Percentiles rank a stretch among this genome's conserved stretches.
Conservation (phyloP, 306 rosid genomes). For the Ormosia emarginata region DNA sequence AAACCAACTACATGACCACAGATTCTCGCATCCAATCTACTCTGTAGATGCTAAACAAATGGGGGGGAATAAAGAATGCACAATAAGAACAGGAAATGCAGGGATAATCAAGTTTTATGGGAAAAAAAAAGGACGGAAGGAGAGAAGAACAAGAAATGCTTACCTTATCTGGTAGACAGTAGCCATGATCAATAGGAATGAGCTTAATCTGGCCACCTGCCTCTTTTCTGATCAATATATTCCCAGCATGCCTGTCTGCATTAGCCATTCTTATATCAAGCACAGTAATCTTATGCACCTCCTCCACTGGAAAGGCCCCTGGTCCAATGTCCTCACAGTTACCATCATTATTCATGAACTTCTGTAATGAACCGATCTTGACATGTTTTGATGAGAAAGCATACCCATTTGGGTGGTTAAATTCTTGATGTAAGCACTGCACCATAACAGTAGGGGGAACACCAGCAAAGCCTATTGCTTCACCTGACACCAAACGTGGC, state of each 20-base stretch:
- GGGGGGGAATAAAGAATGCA: neutral
- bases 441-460: conserved; percentile 54
- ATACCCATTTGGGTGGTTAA: conserved; percentile 50
- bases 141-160: conserved; percentile 6
- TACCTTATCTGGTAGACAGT: conserved; percentile 77
- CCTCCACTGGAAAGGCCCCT: conserved; percentile 51
- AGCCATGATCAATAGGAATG: conserved; percentile 85
- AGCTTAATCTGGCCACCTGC: conserved; percentile 45
- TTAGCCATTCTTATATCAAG: conserved; percentile 85
- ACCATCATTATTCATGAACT: conserved; percentile 59
- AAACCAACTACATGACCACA: neutral
- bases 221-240: conserved; percentile 54
- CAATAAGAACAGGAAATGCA: neutral
- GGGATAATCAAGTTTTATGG: neutral
- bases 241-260: conserved; percentile 85
- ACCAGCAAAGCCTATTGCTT: conserved; percentile 45
- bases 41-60: neutral
- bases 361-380: conserved; percentile 75
- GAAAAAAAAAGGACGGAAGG: neutral
- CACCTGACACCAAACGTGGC: conserved; percentile 31
- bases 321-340: conserved; percentile 83
- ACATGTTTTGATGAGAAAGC: conserved; percentile 40
- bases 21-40: neutral
- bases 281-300: conserved; percentile 76
- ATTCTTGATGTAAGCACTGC: conserved; percentile 38